Base-by-base conservation (phyloP, 495 filamentous ascomycete genomes). In the Aspergillus indologenus region DNA sequence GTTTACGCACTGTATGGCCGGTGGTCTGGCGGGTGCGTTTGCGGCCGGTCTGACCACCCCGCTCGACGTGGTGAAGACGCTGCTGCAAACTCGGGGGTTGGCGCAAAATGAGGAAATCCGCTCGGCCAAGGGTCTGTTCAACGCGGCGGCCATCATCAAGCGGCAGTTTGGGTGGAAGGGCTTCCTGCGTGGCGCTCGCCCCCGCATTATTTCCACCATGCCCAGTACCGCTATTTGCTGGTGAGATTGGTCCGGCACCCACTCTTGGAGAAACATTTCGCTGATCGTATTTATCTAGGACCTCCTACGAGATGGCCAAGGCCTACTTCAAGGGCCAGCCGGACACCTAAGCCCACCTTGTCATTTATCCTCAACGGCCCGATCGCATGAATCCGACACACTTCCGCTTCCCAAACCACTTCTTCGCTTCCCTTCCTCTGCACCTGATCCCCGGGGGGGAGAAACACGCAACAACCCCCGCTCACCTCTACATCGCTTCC, bases 201-300 rank as follows among this genome's bases (percentile, higher is more conserved):
- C 94, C 52, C 82, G 94, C 56, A 90, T 99, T 40, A 85, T 99
- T 60, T 96, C 93, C 2, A 95, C 94, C 11, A 97, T 97, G 90
- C 94, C 94, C 21, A 96, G 92, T 73, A 98, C 94, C 34, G 94
- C 94, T 5, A 99, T 99, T 66, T 99, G 94, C 79, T 99, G 94
- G 93, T 92, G 82, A 59, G 90, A 53, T 23, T 29, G 11, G 7
- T 9, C 23, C 20, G 18, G 22, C 14, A 6, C 18, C 29, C 26
- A 23, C 1, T 9, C 8, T 82, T 49, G 79, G 76, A 22, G 17
- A 20, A 52, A 3, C 53, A 43, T n/a, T 40, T 6, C 18, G 5
- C n/a, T 20, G 24, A 29, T 29, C 29, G 22, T 23, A 23, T 50
- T 61, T 55, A 71, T 75, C 45, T 48, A 87, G 85, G 86, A 85